Percentiles rank a stretch among this genome's conserved stretches.
phyloP scores from a whole-genome alignment of 345 rosid genomes.

The Eucalyptus grandis region DNA sequence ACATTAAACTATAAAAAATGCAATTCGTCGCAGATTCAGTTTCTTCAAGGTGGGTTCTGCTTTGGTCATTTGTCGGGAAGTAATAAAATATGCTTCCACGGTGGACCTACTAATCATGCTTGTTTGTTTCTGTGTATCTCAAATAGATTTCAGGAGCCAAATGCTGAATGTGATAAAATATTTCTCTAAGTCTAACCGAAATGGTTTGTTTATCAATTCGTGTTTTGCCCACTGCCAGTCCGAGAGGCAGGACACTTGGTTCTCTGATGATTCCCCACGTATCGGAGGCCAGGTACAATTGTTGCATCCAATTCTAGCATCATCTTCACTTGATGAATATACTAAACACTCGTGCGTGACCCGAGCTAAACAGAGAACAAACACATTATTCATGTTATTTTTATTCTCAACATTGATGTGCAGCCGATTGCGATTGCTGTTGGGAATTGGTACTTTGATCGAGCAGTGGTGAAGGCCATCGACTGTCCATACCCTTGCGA shows the following conservation, averaged over 20 bases:
- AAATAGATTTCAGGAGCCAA: constrained; percentile 68
- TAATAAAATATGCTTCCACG: neutral
- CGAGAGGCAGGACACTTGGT: constrained; percentile 97
- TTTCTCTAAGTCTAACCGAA: constrained; percentile 56
- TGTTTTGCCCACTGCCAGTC: constrained; percentile 96
- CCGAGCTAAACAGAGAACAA: neutral
- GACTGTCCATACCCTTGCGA: constrained; percentile 95
- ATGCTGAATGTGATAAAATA: constrained; percentile 57
- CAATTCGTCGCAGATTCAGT: constrained; percentile 49
- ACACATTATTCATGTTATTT: neutral
- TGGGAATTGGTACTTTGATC: constrained; percentile 90
- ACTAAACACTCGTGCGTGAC: neutral
- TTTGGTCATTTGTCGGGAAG: neutral
- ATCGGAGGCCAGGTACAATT: constrained; percentile 54
- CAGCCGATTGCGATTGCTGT: constrained; percentile 85
- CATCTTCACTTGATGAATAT: neutral
- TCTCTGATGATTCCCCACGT: constrained; percentile 70
- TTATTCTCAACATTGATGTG: neutral
- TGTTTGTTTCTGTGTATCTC: neutral
- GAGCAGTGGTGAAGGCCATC: constrained; percentile 45
- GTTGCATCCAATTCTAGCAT: neutral
- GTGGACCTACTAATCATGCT: neutral
- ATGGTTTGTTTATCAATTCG: constrained; percentile 84
- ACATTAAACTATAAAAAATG: constrained; percentile 67
- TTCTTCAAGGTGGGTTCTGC: constrained; percentile 52